Evolutionary conservation across 208 protist genomes (phyloP).

Genomic region (Acanthamoeba sp.): DNA sequence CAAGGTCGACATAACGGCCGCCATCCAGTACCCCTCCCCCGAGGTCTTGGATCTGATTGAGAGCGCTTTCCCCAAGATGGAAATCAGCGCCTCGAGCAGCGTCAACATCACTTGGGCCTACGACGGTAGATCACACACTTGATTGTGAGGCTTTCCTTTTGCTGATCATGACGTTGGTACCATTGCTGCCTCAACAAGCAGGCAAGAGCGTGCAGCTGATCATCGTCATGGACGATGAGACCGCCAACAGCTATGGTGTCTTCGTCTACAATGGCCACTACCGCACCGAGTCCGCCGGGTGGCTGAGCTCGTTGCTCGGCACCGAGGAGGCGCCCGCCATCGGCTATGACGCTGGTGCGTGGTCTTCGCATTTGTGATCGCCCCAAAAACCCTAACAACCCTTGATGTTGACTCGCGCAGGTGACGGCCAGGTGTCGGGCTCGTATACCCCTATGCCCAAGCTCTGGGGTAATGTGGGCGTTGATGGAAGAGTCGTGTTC

Average conservation of each 20-base stretch:
- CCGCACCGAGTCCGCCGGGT: not conserved
- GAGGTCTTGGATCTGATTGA: not conserved
- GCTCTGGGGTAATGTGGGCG: not conserved
- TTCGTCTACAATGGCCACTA: not conserved
- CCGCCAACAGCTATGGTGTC: not conserved
- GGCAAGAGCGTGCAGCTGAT: not conserved
- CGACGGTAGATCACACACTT: not conserved
- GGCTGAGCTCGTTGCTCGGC: not conserved
- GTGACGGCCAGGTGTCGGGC: not conserved
- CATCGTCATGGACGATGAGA: not conserved
- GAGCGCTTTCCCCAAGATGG: not conserved
- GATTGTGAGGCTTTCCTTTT: not conserved
- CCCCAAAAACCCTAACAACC: too few species aligned
- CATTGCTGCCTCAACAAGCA: too few species aligned
- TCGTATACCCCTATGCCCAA: not conserved
- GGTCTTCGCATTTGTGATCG: too few species aligned
- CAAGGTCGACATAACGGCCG: not conserved
- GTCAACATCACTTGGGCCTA: slow-evolving; percentile 33
- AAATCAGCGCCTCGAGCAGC: not conserved
- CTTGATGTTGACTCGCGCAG: too few species aligned
- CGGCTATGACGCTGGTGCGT: not conserved
- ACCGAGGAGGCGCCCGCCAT: not conserved
- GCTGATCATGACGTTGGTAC: not conserved
- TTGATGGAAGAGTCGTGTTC: not conserved
- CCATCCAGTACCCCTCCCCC: not conserved